Evolutionary conservation across 305 asterid species (phyloP).

Genomic region (Fraxinus dipetala): DNA sequence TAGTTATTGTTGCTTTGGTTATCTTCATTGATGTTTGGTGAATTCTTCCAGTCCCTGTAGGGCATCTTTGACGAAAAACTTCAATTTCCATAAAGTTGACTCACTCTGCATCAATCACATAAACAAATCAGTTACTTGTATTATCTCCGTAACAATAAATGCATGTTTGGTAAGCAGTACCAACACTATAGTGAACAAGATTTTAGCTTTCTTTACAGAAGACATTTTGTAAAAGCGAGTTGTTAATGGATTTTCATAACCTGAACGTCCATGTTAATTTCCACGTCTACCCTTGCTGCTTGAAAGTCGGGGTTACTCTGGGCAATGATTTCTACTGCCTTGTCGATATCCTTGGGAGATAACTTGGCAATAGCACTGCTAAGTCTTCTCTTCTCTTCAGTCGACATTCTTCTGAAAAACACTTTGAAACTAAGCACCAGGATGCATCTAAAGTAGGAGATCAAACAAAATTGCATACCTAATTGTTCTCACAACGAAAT

Average conservation of each 20-base stretch:
- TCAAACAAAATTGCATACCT: not conserved
- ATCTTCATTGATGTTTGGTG: constrained; percentile 34
- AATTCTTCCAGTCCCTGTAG: constrained; percentile 48
- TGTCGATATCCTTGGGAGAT: constrained; percentile 69
- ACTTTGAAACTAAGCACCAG: constrained; percentile 7
- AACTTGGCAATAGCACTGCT: constrained; percentile 63
- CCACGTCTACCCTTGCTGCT: constrained; percentile 56
- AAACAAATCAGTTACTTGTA: not conserved
- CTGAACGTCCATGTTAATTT: constrained; percentile 80
- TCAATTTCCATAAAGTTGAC: constrained; percentile 67
- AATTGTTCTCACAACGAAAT: not conserved
- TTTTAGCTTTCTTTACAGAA: not conserved
- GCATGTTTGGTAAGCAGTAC: not conserved
- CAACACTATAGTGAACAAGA: not conserved
- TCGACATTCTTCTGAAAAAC: constrained; percentile 66
- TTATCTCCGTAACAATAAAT: not conserved
- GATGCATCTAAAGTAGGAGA: not conserved
- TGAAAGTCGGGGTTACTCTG: constrained; percentile 61
- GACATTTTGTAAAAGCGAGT: not conserved
- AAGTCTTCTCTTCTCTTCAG: constrained; percentile 79
- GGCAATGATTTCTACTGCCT: constrained; percentile 68
- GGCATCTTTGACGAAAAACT: constrained; percentile 53
- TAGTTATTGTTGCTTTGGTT: constrained; percentile 33
- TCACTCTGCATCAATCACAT: constrained; percentile 49
- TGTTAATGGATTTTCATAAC: constrained; percentile 26